Percentiles rank a stretch among this genome's conserved stretches.
Conservation (phyloP, 1,284 basidiomycete genomes). For the Xerocomus cyaneibrunnescens region DNA sequence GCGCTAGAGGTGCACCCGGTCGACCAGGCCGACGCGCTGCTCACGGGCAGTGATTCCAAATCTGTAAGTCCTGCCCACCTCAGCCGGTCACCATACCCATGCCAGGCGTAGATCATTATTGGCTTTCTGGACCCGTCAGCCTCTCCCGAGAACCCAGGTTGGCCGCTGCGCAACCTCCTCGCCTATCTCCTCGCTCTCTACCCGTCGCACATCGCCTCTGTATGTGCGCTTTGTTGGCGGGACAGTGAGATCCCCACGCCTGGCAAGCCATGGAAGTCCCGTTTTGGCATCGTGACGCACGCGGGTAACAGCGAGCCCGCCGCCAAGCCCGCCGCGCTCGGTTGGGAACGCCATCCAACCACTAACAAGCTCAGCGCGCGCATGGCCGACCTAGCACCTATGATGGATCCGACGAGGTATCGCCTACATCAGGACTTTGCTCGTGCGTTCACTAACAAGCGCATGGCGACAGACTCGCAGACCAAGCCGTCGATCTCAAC, state of each 20-base stretch:
- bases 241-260: slow-evolving; percentile 50
- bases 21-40: slow-evolving; percentile 57
- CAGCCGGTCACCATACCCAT: slow-evolving; percentile 1
- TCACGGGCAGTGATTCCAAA: slow-evolving; percentile 42
- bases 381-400: slow-evolving; percentile 89
- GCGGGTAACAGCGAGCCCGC: slow-evolving; percentile 15
- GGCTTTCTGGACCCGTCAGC: slow-evolving; percentile 90
- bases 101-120: slow-evolving; percentile 52
- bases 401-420: slow-evolving; percentile 90
- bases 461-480: slow-evolving; percentile 65
- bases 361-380: slow-evolving; percentile 84
- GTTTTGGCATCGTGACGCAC: slow-evolving; percentile 52
- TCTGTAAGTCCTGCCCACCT: slow-evolving; percentile 37
- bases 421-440: not conserved
- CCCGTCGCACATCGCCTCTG: slow-evolving; percentile 44
- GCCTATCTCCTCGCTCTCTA: slow-evolving; percentile 69
- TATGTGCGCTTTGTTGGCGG: slow-evolving; percentile 79
- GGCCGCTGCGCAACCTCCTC: slow-evolving; percentile 93
- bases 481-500: slow-evolving; percentile 96
- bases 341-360: slow-evolving; percentile 90
- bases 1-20: slow-evolving; percentile 49
- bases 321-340: slow-evolving; percentile 66
- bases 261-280: slow-evolving; percentile 56
- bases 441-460: not conserved
- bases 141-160: slow-evolving; percentile 77